Evolutionary conservation across 257 asterid species (phyloP), one percentile per base, ranked within the genome.

Genomic region (Asclepias syriaca): DNA sequence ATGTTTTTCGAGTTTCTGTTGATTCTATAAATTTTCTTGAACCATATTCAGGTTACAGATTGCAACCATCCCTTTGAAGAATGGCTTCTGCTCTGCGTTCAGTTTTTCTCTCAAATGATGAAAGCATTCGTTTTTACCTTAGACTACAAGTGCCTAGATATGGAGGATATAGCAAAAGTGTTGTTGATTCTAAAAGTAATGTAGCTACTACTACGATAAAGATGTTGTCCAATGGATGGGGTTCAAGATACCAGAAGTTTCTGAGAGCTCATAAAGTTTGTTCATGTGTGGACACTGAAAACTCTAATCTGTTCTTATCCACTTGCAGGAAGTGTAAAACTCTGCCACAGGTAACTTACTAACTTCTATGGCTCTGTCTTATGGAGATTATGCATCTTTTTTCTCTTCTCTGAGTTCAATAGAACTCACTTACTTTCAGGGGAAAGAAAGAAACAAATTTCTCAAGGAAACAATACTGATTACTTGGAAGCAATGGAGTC

Each of bases 51-150:
- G 76, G 76, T 72, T 16, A 18, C 75, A 72, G 74, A 75, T 76
- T 66, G 76, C 80, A 9, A 48, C 77, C 71, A 45, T 77, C 82
- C 24, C 24, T 57, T 72, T 78, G 86, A 81, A 80, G 82, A 74
- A 92, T 92, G 97, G 87, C 89, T 59, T 84, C 82, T 71, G 75
- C 89, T 45, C 78, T 84, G 64, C 85, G 77, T 84, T 85, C 96
- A 13, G 84, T 85, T 67, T 81, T 85, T 72, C 84, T 83, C 80
- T 77, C 88, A 5, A 77, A 85, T 63, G 81, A 85, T 57, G 90
- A 82, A 78, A 78, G 84, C 84, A 76, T 83, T 74, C 74, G 79
- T 72, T 78, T 79, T 55, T 78, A 71, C 54, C 59, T 64, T 60
- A 86, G 84, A 77, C 83, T 81, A 21, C 81, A 66, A 56, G 66